Evolutionary conservation across 2,329 filamentous ascomycete species (phyloP), one percentile per base, ranked within the genome.

Genomic region (Neoscytalidium dimidiatum): DNA sequence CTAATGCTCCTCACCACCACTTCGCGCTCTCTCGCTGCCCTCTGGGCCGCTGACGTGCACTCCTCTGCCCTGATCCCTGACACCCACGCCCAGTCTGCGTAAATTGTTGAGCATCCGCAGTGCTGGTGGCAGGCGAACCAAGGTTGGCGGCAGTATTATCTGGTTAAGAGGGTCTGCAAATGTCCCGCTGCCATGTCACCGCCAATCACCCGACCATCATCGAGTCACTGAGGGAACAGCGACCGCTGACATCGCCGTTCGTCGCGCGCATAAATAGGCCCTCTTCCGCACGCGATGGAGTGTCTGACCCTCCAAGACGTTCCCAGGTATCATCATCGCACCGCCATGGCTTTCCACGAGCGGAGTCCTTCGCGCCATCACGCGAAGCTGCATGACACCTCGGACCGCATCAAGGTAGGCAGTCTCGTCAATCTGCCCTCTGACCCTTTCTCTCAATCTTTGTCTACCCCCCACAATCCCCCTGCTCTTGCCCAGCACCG

Each of bases 221-320:
- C 11, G 28, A 41, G 23, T 21, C 44, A 28, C 21, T 7, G 26
- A 13, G 4, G 14, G 26, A 38, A 8, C 43, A 51, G 14, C 31
- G 31, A 41, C 33, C 11, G 46, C 38, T 56, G 14, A 56, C 49
- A 17, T 7, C 19, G 41, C 11, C 43, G 14, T n/a, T 8, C 4
- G 8, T 17, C 7, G n/a, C 9, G 7, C 9, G 14, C 4, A 46
- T 57, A 57, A 31, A 26, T 58, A 41, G 26, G 41, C 8, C 28
- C 19, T 19, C 31, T 5, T 3, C 48, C 52, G 29, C 60, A 46
- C 66, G 46, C 23, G 26, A 77, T 77, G 75, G 75, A 77, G 70
- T 77, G 75, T 67, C 74, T 77, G 58, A 74, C 75, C 19, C 71
- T 77, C n/a, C 74, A 76, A 68, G 75, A 77, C 71, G 70, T 76